Percentiles rank a stretch among this genome's conserved stretches.
Evolutionary conservation across 352 stramenopile species (phyloP).

Genomic region (Phytopythium cucurbitacearum): DNA sequence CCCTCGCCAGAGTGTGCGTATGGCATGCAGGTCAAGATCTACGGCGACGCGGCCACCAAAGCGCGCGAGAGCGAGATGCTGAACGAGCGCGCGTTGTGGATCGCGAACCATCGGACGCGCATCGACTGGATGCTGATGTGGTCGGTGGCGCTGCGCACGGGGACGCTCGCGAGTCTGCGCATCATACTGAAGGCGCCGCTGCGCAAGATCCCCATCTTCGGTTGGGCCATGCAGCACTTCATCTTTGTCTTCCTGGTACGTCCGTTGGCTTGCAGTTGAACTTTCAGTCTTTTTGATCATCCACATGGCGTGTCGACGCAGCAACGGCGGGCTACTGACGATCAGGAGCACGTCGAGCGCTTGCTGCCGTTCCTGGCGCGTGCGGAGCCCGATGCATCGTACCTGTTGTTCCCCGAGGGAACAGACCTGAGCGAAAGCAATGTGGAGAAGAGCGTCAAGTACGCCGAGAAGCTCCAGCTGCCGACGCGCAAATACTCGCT

Average conservation of each 20-base stretch:
- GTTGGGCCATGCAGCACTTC: conserved; percentile 86
- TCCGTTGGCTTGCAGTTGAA: not conserved
- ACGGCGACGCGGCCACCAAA: conserved; percentile 52
- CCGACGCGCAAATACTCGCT: conserved; percentile 53
- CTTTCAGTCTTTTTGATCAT: not conserved
- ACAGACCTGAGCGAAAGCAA: conserved; percentile 71
- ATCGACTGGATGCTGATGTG: conserved; percentile 87
- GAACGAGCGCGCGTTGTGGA: conserved; percentile 62
- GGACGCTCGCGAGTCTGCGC: conserved; percentile 44
- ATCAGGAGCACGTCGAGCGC: conserved; percentile 44
- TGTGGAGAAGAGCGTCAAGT: conserved; percentile 52
- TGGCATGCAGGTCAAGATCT: conserved; percentile 55
- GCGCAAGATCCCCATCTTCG: conserved; percentile 68
- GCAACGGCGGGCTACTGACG: conserved; percentile 61
- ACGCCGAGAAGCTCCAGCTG: conserved; percentile 48
- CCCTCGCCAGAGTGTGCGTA: conserved; percentile 45
- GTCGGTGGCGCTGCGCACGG: conserved; percentile 53
- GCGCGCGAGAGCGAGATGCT: conserved; percentile 33
- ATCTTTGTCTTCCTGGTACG: conserved; percentile 77
- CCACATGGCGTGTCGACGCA: conserved; percentile 7
- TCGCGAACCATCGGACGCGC: conserved; percentile 77
- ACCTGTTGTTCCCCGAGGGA: conserved; percentile 80
- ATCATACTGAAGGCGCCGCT: conserved; percentile 81
- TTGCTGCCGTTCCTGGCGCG: conserved; percentile 52
- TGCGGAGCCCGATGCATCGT: conserved; percentile 49